A percentile compares a stretch with the other conserved stretches of the same genome.
Conservation (phyloP, 2,329 filamentous ascomycete species). For the Geosmithia morbida region DNA sequence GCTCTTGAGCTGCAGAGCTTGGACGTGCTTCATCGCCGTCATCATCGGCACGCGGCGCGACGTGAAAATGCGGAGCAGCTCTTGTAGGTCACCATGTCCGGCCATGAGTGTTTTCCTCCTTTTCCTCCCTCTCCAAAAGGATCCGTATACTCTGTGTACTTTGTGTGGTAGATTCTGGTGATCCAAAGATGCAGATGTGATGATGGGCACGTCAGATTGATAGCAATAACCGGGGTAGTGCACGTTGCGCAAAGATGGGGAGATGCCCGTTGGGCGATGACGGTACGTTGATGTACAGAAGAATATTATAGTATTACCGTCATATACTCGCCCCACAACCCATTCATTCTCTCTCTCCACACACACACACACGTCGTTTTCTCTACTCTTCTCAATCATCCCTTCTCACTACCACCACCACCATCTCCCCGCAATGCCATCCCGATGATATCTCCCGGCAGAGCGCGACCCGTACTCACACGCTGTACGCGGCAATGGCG, state of each 20-base stretch:
- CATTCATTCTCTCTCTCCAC: background rate
- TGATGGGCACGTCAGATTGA: too few species aligned
- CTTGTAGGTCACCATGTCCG: slow-evolving; percentile 43
- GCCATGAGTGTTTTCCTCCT: slow-evolving; percentile 23
- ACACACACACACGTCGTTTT: background rate
- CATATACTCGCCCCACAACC: background rate
- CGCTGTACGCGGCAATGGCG: slow-evolving; percentile 10
- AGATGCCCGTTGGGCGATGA: too few species aligned
- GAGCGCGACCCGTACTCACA: slow-evolving; percentile 8
- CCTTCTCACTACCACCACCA: background rate
- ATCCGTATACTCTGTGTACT: too few species aligned
- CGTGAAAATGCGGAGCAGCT: slow-evolving; percentile 44
- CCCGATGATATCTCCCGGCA: slow-evolving; percentile 15
- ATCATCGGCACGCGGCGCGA: slow-evolving; percentile 44
- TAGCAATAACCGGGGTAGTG: too few species aligned
- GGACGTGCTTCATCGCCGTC: slow-evolving; percentile 43
- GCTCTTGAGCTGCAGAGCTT: slow-evolving; percentile 37
- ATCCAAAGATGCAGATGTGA: too few species aligned
- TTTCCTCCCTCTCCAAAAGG: background rate
- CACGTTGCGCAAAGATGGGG: too few species aligned
- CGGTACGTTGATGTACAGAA: too few species aligned
- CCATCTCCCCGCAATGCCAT: slow-evolving; percentile 3
- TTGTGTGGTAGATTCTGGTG: too few species aligned
- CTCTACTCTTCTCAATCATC: background rate
- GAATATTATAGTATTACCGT: too few species aligned